Conservation (phyloP, 805 yeast genomes). For the Schwanniomyces polymorphus region DNA sequence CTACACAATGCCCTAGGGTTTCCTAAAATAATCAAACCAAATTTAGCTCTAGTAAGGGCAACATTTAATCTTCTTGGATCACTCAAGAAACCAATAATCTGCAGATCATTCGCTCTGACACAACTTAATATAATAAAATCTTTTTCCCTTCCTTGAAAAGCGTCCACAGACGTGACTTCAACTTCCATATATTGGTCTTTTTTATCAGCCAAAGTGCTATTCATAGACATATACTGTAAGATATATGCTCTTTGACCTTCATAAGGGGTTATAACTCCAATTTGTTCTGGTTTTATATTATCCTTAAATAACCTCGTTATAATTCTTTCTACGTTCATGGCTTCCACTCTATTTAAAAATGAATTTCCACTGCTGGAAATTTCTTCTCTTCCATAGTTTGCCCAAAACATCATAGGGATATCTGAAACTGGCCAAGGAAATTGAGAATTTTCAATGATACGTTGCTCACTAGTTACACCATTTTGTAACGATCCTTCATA, state of each 20-base stretch:
- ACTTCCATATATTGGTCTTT: conserved; percentile 66
- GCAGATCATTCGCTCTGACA: conserved; percentile 44
- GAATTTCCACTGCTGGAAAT: conserved; percentile 80
- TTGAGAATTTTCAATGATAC: conserved; percentile 51
- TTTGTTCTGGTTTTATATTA: conserved; percentile 76
- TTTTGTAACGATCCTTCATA: conserved; percentile 91
- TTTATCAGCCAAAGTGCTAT: conserved; percentile 57
- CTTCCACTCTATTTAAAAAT: conserved; percentile 82
- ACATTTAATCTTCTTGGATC: conserved; percentile 47
- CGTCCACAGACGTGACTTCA: conserved; percentile 69
- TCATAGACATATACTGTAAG: conserved; percentile 72
- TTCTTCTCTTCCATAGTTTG: conserved; percentile 85
- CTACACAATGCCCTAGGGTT: conserved; percentile 76
- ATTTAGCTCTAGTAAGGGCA: conserved; percentile 44
- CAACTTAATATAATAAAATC: conserved; percentile 44
- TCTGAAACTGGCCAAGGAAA: conserved; percentile 93
- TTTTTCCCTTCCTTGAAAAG: conserved; percentile 46
- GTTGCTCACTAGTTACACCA: conserved; percentile 79
- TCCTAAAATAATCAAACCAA: conserved; percentile 61
- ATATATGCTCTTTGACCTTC: conserved; percentile 90
- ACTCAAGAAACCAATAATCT: conserved; percentile 41
- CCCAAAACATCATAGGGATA: conserved; percentile 96
- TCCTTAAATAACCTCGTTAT: conserved; percentile 71
- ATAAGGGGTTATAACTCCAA: conserved; percentile 92
- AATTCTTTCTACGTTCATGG: conserved; percentile 80